These are phyloP conservation scores for Nemania bipapillata DNA, from an alignment of 2,329 filamentous ascomycete species.

Conservation along the genomic window DNA sequence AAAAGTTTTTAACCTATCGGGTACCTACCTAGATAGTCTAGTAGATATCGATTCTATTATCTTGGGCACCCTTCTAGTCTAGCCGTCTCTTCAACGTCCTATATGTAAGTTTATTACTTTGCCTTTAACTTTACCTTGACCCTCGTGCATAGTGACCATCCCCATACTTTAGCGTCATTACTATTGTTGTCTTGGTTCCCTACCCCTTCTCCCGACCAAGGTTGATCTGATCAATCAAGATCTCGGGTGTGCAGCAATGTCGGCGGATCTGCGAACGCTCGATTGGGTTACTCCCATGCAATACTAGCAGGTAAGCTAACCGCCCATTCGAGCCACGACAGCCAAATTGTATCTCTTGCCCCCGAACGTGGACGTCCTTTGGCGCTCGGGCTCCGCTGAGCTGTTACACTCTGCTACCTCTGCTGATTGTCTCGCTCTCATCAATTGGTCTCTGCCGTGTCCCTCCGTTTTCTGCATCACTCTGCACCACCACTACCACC, in stretches of 20 bases:
- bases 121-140: too few relatives aligned
- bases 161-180: neutral
- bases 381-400: conserved; percentile 47
- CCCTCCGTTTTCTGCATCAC: conserved; percentile 24
- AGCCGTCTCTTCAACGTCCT: too few relatives aligned
- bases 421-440: conserved; percentile 38
- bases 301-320: conserved; percentile 50
- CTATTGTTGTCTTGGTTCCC: conserved; percentile 9
- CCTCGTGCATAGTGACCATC: neutral
- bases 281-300: conserved; percentile 53
- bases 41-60: neutral
- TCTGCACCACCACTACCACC: conserved; percentile 27
- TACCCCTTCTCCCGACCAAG: conserved; percentile 18
- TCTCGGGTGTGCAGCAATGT: conserved; percentile 41
- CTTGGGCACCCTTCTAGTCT: too few relatives aligned
- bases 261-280: conserved; percentile 51
- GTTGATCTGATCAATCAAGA: conserved; percentile 30
- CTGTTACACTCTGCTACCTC: conserved; percentile 44
- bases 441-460: conserved; percentile 46
- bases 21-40: too few relatives aligned
- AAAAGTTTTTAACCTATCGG: too few relatives aligned
- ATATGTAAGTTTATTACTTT: too few relatives aligned
- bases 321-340: conserved; percentile 55
- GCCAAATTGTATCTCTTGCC: conserved; percentile 47
- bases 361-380: conserved; percentile 52